These are phyloP conservation scores for Plenodomus tracheiphilus DNA, from an alignment of 2,329 filamentous ascomycete species.

Conservation along the genomic window DNA sequence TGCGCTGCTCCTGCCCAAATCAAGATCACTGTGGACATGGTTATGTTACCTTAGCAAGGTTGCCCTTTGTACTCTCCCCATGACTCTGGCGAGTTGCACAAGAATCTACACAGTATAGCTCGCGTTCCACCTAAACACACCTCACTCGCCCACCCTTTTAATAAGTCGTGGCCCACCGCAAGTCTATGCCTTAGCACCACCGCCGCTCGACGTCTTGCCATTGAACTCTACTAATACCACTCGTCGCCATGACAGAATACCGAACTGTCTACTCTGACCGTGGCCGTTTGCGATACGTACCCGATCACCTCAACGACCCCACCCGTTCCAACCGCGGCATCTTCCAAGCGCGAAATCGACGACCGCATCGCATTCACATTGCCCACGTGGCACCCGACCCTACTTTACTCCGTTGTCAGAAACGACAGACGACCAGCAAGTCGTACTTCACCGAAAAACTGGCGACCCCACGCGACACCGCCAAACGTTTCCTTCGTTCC, in stretches of 20 bases:
- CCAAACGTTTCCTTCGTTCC: conserved; percentile 54
- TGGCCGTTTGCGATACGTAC: conserved; percentile 44
- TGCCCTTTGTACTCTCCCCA: conserved; percentile 40
- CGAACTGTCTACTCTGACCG: conserved; percentile 43
- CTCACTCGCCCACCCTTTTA: conserved; percentile 17
- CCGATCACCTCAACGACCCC: conserved; percentile 38
- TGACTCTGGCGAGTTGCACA: conserved; percentile 37
- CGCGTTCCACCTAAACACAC: conserved; percentile 19
- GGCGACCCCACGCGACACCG: conserved; percentile 55
- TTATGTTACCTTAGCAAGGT: conserved; percentile 35
- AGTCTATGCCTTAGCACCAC: conserved; percentile 1
- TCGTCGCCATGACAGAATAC: conserved; percentile 45
- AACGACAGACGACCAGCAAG: conserved; percentile 38
- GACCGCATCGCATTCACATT: conserved; percentile 62
- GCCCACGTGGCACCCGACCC: conserved; percentile 53
- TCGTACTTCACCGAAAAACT: conserved; percentile 50
- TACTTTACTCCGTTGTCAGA: conserved; percentile 28
- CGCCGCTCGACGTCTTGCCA: conserved; percentile 9
- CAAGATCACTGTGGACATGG: conserved; percentile 33
- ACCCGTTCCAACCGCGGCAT: conserved; percentile 32
- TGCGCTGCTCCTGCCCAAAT: conserved; percentile 34
- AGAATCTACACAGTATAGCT: conserved; percentile 18
- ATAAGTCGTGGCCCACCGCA: conserved; percentile 17
- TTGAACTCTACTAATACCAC: conserved; percentile 34
- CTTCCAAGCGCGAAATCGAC: conserved; percentile 56